A percentile compares a stretch with the other conserved stretches of the same genome.
phyloP scores from a whole-genome alignment of 768 basidiomycete genomes.

The Psilocybe tampanensis region DNA sequence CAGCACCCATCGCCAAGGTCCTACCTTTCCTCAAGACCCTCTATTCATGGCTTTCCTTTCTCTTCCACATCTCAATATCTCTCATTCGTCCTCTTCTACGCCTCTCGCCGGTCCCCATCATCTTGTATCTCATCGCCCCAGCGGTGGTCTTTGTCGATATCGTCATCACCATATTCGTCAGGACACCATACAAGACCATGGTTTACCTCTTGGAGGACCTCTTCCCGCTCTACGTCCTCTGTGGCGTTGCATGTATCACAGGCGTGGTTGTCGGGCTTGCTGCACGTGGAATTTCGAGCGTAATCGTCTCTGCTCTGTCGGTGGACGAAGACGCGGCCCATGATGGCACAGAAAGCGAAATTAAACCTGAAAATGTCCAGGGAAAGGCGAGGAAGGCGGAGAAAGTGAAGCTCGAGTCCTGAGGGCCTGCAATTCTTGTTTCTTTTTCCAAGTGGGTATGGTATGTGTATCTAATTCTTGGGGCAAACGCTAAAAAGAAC shows the following conservation, averaged over 20 bases:
- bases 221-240: slow-evolving; percentile 59
- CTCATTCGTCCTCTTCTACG: slow-evolving; percentile 16
- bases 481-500: too few species aligned
- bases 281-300: slow-evolving; percentile 27
- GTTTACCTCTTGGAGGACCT: slow-evolving; percentile 42
- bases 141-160: slow-evolving; percentile 43
- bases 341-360: too few species aligned
- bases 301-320: slow-evolving; percentile 9
- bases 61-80: slow-evolving; percentile 18
- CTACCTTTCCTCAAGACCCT: slow-evolving; percentile 15
- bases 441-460: too few species aligned
- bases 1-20: slow-evolving; percentile 17
- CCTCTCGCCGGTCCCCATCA: slow-evolving; percentile 29
- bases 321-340: background rate
- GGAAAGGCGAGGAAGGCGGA: slow-evolving; percentile 8
- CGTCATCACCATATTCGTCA: slow-evolving; percentile 41
- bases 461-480: too few species aligned
- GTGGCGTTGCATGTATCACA: slow-evolving; percentile 55
- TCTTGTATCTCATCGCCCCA: slow-evolving; percentile 51
- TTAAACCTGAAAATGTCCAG: slow-evolving; percentile 2
- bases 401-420: slow-evolving; percentile 11
- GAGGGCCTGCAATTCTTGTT: too few species aligned
- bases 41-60: slow-evolving; percentile 9
- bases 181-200: slow-evolving; percentile 44
- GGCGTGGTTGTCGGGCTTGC: slow-evolving; percentile 47